Evolutionary conservation across 2,329 filamentous ascomycete species (phyloP), one percentile per base, ranked within the genome.

Genomic region (Aspergillus fumigatiaffinis): DNA sequence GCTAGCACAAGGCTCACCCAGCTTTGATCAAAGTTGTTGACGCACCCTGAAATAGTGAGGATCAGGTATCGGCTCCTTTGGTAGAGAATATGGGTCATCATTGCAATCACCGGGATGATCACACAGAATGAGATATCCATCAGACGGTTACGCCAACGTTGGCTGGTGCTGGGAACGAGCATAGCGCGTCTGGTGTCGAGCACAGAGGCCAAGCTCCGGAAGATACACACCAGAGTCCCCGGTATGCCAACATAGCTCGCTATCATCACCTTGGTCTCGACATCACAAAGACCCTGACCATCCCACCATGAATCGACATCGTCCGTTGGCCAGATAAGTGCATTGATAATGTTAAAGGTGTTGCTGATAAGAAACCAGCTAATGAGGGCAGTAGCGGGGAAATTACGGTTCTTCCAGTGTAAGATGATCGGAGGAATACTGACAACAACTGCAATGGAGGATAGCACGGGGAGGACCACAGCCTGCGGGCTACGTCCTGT

Each of bases 301-400:
- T 80, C 71, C 79, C 80, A 90, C 80, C 82, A 85, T 5, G 73
- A 68, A 0, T 66, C 41, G 12, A 81, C 65, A 61, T 87, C 75
- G 61, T 87, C 83, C 7, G 77, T 82, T 0, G 82, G 80, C 87
- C 87, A 90, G 59, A 89, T 80, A 51, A 87, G 68, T 1, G 85
- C 77, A 66, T 90, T 89, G 75, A 85, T 71, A 60, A 85, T 77
- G 61, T 79, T 82, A 68, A 82, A 78, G 53, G 86, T 55, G 64
- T 87, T 87, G 57, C 80, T 69, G n/a, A 85, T 56, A 25, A 82
- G 71, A 53, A 83, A 73, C 78, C 83, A 87, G 52, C 77, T 66
- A 51, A 87, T 80, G 38, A 89, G 76, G 29, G 78, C 80, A 20
- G 79, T 78, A 6, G 84, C 82, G 12, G 84, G 80, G 52, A 87